Conservation (phyloP, 73 alveolate species). For the Tetrahymena malaccensis region DNA sequence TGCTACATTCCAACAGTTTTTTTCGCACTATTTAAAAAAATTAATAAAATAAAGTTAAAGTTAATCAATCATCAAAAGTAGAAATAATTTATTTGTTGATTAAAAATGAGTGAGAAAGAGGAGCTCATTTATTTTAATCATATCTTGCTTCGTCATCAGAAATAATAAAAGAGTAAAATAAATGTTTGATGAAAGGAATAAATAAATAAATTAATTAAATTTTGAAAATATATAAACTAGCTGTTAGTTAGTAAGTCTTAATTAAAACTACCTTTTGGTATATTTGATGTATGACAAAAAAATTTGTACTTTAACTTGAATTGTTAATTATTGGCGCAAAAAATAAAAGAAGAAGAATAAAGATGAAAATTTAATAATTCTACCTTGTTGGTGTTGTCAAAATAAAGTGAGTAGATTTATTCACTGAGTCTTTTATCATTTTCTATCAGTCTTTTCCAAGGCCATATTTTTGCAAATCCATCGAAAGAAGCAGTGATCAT, state of each 20-base stretch:
- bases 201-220: neutral
- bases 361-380: neutral
- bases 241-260: neutral
- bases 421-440: neutral
- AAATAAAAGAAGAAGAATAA: neutral
- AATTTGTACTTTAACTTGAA: neutral
- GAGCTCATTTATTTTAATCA: neutral
- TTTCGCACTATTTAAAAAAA: neutral
- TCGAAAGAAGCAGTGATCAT: slow-evolving; percentile 40
- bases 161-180: neutral
- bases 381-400: neutral
- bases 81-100: neutral
- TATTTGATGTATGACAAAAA: neutral
- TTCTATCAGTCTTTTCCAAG: slow-evolving; percentile 1
- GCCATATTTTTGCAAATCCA: slow-evolving; percentile 37
- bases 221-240: neutral
- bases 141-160: neutral
- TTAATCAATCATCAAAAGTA: neutral
- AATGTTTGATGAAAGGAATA: neutral
- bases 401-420: neutral
- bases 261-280: neutral
- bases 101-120: neutral
- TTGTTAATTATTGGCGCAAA: neutral
- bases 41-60: neutral
- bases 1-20: slow-evolving; percentile 16